Conservation (phyloP, 2,329 filamentous ascomycete genomes). For the Fusarium nurragi region DNA sequence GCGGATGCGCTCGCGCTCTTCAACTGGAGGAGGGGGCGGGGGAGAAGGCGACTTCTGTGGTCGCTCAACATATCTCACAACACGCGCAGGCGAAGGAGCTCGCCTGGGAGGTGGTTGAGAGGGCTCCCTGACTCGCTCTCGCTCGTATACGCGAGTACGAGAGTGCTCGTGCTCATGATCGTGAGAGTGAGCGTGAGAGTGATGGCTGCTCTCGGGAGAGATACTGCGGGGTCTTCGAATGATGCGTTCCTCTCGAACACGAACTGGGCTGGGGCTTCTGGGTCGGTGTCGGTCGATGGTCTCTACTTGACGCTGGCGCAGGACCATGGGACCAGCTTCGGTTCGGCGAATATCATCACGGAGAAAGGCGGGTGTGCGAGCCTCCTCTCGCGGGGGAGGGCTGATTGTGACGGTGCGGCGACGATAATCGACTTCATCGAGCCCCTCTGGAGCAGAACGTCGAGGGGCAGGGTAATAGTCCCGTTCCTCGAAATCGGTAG, state of each 20-base stretch:
- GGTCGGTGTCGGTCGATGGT: slow-evolving; percentile 61
- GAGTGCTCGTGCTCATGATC: slow-evolving; percentile 53
- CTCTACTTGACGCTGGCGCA: slow-evolving; percentile 65
- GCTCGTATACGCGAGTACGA: slow-evolving; percentile 40
- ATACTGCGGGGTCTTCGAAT: slow-evolving; percentile 56
- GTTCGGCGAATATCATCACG: slow-evolving; percentile 59
- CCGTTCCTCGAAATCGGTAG: slow-evolving; percentile 58
- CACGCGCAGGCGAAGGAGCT: slow-evolving; percentile 50
- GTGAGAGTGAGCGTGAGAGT: slow-evolving; percentile 44
- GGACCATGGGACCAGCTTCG: slow-evolving; percentile 63
- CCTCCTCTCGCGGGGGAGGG: slow-evolving; percentile 57
- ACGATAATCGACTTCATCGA: slow-evolving; percentile 51
- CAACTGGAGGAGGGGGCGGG: slow-evolving; percentile 22
- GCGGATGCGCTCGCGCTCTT: slow-evolving; percentile 58
- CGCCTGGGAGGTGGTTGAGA: slow-evolving; percentile 52
- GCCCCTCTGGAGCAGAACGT: slow-evolving; percentile 46
- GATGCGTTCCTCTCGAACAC: slow-evolving; percentile 56
- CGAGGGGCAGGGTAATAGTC: slow-evolving; percentile 54
- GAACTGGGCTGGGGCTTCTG: slow-evolving; percentile 56
- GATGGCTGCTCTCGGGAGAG: slow-evolving; percentile 46
- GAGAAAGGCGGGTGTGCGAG: slow-evolving; percentile 60
- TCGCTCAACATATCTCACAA: slow-evolving; percentile 55
- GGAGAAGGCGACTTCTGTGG: slow-evolving; percentile 49
- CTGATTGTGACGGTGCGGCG: slow-evolving; percentile 51
- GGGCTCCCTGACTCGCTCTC: slow-evolving; percentile 49